These are phyloP conservation scores for Amborella trichopoda DNA, from an alignment of 164 flowering plant species.

Conservation along the genomic window DNA sequence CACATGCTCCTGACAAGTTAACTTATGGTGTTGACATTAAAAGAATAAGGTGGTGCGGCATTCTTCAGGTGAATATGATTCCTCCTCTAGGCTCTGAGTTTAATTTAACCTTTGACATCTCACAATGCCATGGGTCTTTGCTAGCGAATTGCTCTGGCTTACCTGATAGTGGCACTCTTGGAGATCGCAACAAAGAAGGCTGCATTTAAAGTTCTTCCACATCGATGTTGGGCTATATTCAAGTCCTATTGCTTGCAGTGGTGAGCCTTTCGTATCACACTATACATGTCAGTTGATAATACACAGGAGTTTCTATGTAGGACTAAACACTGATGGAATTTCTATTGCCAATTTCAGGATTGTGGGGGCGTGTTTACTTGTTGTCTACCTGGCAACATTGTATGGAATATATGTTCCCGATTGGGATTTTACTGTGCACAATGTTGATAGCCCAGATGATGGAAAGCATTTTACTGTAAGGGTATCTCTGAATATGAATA, in stretches of 20 bases:
- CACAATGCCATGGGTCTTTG: conserved; percentile 6
- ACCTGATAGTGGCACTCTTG: conserved; percentile 53
- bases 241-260: conserved; percentile 59
- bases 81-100: neutral
- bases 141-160: conserved; percentile 84
- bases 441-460: conserved; percentile 32
- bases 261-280: conserved; percentile 24
- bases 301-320: too few relatives aligned
- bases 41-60: conserved; percentile 68
- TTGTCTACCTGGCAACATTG: conserved; percentile 43
- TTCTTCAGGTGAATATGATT: conserved; percentile 57
- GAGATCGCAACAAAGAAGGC: conserved; percentile 41
- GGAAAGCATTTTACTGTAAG: conserved; percentile 63
- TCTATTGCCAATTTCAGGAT: conserved; percentile 34
- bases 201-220: conserved; percentile 16
- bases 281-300: too few relatives aligned
- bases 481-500: too few relatives aligned
- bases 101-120: conserved; percentile 2
- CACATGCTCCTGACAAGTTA: conserved; percentile 79
- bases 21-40: conserved; percentile 82
- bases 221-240: conserved; percentile 34
- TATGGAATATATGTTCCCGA: conserved; percentile 84
- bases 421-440: conserved; percentile 58
- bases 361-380: conserved; percentile 40
- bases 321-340: neutral